phyloP scores from a whole-genome alignment of 129 eudicot species.

The Silybum marianum region DNA sequence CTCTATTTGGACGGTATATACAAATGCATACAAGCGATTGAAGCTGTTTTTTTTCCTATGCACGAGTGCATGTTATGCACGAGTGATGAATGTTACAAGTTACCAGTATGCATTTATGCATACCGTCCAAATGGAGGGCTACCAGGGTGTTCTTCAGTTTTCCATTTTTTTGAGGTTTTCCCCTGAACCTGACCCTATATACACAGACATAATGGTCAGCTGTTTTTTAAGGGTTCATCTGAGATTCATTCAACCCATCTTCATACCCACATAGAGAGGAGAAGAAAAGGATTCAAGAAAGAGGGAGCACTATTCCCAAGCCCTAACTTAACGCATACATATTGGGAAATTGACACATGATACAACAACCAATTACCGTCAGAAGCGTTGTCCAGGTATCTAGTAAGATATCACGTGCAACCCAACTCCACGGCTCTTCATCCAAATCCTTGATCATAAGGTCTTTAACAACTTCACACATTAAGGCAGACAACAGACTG shows the following conservation, averaged over 20 bases:
- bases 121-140: background rate
- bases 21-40: too few species aligned
- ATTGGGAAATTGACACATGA: background rate
- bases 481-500: constrained; percentile 78
- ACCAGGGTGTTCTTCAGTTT: background rate
- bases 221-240: background rate
- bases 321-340: background rate
- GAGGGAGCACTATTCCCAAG: background rate
- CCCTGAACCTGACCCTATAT: background rate
- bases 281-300: background rate
- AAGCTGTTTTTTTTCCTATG: too few species aligned
- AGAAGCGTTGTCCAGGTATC: constrained; percentile 93
- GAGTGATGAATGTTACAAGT: too few species aligned
- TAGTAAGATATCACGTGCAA: constrained; percentile 93
- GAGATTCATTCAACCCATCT: background rate
- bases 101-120: background rate
- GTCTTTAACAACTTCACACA: constrained; percentile 83
- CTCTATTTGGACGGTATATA: too few species aligned
- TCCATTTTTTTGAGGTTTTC: background rate
- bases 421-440: constrained; percentile 99
- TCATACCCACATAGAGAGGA: background rate
- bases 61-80: too few species aligned
- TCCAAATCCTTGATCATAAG: constrained; percentile 66
- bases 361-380: constrained; percentile 44
- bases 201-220: background rate